These are phyloP conservation scores for Plenodomus biglobosus DNA, from an alignment of 2,329 filamentous ascomycete genomes.

Conservation along the genomic window DNA sequence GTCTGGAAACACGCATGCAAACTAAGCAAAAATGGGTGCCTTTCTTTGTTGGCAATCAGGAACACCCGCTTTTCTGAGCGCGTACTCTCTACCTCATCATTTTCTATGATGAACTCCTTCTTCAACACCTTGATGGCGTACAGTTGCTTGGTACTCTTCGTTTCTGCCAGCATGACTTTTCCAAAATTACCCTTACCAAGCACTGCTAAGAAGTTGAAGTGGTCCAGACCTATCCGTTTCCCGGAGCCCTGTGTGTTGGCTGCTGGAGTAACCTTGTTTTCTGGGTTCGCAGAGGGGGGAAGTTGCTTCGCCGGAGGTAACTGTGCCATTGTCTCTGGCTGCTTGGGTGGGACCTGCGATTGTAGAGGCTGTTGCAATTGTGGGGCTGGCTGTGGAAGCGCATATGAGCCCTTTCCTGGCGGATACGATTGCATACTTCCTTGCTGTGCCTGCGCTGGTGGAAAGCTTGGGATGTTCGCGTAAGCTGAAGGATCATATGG, in stretches of 20 bases:
- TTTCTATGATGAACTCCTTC: constrained; percentile 99
- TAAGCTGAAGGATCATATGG: constrained; percentile 80
- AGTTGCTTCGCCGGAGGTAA: constrained; percentile 37
- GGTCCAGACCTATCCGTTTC: constrained; percentile 87
- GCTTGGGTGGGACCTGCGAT: constrained; percentile 52
- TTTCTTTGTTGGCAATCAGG: constrained; percentile 93
- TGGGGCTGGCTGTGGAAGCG: constrained; percentile 48
- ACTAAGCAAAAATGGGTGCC: constrained; percentile 92
- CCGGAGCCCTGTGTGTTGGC: constrained; percentile 71
- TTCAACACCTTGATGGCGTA: constrained; percentile 99
- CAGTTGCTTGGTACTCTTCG: constrained; percentile 85
- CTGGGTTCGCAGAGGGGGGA: constrained; percentile 36
- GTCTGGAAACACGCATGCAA: constrained; percentile 99
- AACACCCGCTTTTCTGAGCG: constrained; percentile 97
- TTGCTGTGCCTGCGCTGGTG: constrained; percentile 36
- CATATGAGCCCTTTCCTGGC: constrained; percentile 39
- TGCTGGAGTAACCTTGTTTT: constrained; percentile 65
- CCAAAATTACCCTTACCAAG: constrained; percentile 99
- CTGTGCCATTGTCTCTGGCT: constrained; percentile 35
- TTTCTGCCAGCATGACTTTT: constrained; percentile 99
- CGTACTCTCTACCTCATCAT: constrained; percentile 97
- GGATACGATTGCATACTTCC: constrained; percentile 33
- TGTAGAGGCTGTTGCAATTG: constrained; percentile 53
- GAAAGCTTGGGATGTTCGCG: constrained; percentile 52
- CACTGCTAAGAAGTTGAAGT: constrained; percentile 98